Evolutionary conservation across 805 yeast species (phyloP).

Genomic region (Wickerhamomyces hampshirensis): DNA sequence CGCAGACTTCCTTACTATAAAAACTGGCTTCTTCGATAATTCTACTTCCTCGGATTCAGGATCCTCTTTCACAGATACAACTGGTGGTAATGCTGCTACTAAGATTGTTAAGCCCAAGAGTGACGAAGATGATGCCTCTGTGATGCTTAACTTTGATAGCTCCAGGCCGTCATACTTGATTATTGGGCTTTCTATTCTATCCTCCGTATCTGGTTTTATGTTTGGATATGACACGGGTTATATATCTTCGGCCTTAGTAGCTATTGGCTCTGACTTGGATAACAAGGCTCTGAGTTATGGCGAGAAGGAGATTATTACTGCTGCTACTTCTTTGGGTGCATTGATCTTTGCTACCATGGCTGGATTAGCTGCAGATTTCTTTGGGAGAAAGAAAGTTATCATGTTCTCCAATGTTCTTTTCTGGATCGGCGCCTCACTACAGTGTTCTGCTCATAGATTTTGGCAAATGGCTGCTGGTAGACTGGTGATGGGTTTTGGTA

Average conservation of each 20-base stretch:
- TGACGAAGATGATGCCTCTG: conserved; percentile 46
- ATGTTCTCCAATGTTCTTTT: conserved; percentile 80
- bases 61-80: too few relatives aligned
- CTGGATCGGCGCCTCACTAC: conserved; percentile 79
- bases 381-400: conserved; percentile 83
- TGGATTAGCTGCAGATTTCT: conserved; percentile 74
- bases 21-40: too few relatives aligned
- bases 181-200: conserved; percentile 60
- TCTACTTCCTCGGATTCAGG: too few relatives aligned
- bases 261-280: conserved; percentile 73
- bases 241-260: conserved; percentile 87
- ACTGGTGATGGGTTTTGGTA: conserved; percentile 93
- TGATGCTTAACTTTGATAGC: conserved; percentile 41
- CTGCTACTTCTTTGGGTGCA: conserved; percentile 95
- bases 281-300: conserved; percentile 59
- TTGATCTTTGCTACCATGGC: conserved; percentile 72
- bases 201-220: conserved; percentile 93
- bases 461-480: conserved; percentile 94
- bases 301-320: conserved; percentile 84
- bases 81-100: too few relatives aligned
- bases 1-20: too few relatives aligned
- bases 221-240: conserved; percentile 98
- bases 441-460: conserved; percentile 71
- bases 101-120: conserved; percentile 33
- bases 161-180: conserved; percentile 60